phyloP scores from a whole-genome alignment of 2,329 filamentous ascomycete genomes.

The Fusarium albosuccineum region DNA sequence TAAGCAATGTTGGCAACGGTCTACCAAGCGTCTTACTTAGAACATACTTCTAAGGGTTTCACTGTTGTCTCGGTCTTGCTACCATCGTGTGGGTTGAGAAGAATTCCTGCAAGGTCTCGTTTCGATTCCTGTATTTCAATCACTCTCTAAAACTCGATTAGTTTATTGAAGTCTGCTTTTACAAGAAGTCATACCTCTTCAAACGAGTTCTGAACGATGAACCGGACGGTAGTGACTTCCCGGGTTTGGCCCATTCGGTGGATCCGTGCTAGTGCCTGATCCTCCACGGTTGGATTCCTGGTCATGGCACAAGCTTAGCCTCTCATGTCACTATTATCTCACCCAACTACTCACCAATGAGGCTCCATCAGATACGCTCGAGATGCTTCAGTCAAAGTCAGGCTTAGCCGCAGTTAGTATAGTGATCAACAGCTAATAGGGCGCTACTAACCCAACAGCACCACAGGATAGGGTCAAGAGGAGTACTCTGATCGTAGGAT shows the following conservation, averaged over 20 bases:
- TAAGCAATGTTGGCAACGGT: no score
- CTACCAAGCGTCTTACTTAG: no score
- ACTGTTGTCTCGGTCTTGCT: background rate
- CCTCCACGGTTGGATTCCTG: slow-evolving; percentile 59
- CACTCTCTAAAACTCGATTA: slow-evolving; percentile 4
- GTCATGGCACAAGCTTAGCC: background rate
- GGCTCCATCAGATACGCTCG: slow-evolving; percentile 64
- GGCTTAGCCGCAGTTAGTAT: slow-evolving; percentile 40
- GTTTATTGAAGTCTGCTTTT: background rate
- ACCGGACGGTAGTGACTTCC: slow-evolving; percentile 55
- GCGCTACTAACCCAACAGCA: slow-evolving; percentile 59
- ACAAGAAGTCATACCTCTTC: slow-evolving; percentile 49
- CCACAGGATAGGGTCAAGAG: slow-evolving; percentile 62
- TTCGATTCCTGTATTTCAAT: slow-evolving; percentile 26
- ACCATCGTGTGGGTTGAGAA: slow-evolving; percentile 6
- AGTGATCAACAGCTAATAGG: background rate
- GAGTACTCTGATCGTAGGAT: slow-evolving; percentile 56
- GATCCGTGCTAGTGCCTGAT: slow-evolving; percentile 57
- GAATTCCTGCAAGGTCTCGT: slow-evolving; percentile 16
- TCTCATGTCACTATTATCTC: no score
- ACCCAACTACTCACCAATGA: slow-evolving; percentile 51
- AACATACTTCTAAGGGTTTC: background rate
- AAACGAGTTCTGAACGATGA: slow-evolving; percentile 54
- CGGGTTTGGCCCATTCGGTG: slow-evolving; percentile 53
- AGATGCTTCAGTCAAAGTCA: slow-evolving; percentile 62